Percentiles rank a stretch among this genome's conserved stretches.
phyloP scores from a whole-genome alignment of 805 yeast species.

The Candida silvatica region DNA sequence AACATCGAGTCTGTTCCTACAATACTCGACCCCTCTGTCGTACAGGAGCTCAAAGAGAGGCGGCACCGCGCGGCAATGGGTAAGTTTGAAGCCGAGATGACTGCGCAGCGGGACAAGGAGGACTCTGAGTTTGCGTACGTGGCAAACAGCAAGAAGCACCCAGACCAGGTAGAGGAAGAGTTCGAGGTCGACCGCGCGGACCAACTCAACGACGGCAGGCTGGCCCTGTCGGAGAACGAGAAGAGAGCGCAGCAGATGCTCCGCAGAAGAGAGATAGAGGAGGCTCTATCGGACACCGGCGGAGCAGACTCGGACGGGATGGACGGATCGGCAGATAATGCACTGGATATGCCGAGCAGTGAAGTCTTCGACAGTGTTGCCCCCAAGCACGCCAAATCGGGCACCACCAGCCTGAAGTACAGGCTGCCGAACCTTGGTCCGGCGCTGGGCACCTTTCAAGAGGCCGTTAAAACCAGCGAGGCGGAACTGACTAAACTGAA shows the following conservation, averaged over 20 bases:
- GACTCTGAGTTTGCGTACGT: no score
- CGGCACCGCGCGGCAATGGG: constrained; percentile 2
- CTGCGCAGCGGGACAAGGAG: no score
- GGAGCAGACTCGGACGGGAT: constrained; percentile 10
- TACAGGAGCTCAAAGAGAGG: constrained; percentile 6
- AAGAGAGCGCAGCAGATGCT: constrained; percentile 16
- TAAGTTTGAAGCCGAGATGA: no score
- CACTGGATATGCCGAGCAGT: no score
- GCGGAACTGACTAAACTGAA: no score
- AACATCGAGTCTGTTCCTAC: background rate
- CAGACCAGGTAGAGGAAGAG: constrained; percentile 7
- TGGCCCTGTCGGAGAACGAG: constrained; percentile 23
- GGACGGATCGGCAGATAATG: background rate
- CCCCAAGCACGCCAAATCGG: constrained; percentile 1
- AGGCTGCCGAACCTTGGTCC: no score
- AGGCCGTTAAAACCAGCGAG: no score
- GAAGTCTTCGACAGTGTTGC: constrained; percentile 1
- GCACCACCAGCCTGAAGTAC: no score
- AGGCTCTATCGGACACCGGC: constrained; percentile 22
- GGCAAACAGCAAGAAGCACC: constrained; percentile 1
- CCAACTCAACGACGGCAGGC: constrained; percentile 17
- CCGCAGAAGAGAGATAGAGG: constrained; percentile 24
- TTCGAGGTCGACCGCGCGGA: constrained; percentile 15
- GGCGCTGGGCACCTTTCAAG: no score
- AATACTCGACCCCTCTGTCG: constrained; percentile 3